A percentile compares a stretch with the other conserved stretches of the same genome.
Conservation (phyloP, 352 stramenopile species). For the Blastocystis sp. region DNA sequence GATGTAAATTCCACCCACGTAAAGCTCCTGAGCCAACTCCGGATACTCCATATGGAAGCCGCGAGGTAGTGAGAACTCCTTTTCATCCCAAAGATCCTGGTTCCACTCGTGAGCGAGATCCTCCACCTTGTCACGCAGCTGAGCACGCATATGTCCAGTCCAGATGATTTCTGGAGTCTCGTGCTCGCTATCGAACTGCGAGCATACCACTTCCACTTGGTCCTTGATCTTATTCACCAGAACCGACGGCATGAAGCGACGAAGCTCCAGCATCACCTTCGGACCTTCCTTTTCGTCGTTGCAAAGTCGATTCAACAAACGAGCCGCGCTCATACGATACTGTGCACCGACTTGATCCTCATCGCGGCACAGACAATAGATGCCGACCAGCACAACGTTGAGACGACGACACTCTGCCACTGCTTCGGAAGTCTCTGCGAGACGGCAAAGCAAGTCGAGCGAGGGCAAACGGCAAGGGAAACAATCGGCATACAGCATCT, state of each 20-base stretch:
- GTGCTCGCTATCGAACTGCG: conserved; percentile 74
- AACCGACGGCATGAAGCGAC: conserved; percentile 67
- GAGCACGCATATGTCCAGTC: conserved; percentile 76
- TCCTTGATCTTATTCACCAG: conserved; percentile 67
- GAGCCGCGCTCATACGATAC: conserved; percentile 38
- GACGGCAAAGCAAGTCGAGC: conserved; percentile 16
- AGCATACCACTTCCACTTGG: conserved; percentile 66
- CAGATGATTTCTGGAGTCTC: conserved; percentile 86
- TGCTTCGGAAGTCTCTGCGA: conserved; percentile 11
- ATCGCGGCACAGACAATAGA: conserved; percentile 51
- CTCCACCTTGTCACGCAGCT: conserved; percentile 74
- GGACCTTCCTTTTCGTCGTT: conserved; percentile 60
- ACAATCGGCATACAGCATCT: conserved; percentile 49
- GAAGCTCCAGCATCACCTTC: conserved; percentile 54
- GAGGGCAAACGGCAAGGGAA: conserved; percentile 19
- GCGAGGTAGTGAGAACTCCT: conserved; percentile 45
- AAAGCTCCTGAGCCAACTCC: conserved; percentile 68
- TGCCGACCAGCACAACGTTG: conserved; percentile 28
- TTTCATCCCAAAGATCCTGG: background rate
- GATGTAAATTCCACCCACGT: conserved; percentile 79
- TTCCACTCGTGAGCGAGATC: conserved; percentile 70
- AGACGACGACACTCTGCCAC: conserved; percentile 23
- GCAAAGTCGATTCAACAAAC: conserved; percentile 49
- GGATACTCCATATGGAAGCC: conserved; percentile 67
- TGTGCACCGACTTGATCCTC: conserved; percentile 40